Evolutionary conservation across 129 eudicot species (phyloP), one percentile per base, ranked within the genome.

Genomic region (Smallanthus sonchifolius): DNA sequence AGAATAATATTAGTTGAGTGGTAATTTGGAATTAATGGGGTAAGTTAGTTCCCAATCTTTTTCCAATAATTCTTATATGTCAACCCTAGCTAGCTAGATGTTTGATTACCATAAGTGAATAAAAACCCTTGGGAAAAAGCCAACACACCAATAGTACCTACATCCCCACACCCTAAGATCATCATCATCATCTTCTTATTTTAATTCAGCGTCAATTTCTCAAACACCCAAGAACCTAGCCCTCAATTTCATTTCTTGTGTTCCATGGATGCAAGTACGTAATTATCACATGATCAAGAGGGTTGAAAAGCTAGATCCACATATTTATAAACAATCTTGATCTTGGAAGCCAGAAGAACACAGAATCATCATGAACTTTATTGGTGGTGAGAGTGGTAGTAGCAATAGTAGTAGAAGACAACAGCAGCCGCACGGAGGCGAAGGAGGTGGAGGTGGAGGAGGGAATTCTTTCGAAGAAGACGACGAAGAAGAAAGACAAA

Each of bases 311-410:
- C 28, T 51, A 70, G 51, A 69, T 77, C 67, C 34, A 45, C 37
- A 28, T n/a, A 59, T 14, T 10, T 77, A 35, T 77, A 67, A 43
- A 32, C 42, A 43, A 10, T 39, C 48, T 61, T 28, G 36, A 48
- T 74, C 74, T 79, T 63, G 69, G 48, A 37, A n/a, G 48, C 47
- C 15, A 34, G 37, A 62, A 62, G 20, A 30, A 73, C 56, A 14
- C 77, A 15, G 66, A 63, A 2, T 45, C 63, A 77, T 55, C 74
- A 86, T 86, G 91, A 87, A 87, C 81, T 84, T 84, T 69, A 76
- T 75, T 75, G 77, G 81, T 37, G 81, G 81, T 37, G 73, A 67
- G 16, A 71, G 48, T 69, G 37, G 80, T 48, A 59, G 70, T 55
- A 54, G 76, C 34, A 67, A 52, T 20, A 45, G 51, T 34, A 47